A percentile compares a stretch with the other conserved stretches of the same genome.
Conservation (phyloP, 2,329 filamentous ascomycete species). For the Arthrobotrys pseudoclavata region DNA sequence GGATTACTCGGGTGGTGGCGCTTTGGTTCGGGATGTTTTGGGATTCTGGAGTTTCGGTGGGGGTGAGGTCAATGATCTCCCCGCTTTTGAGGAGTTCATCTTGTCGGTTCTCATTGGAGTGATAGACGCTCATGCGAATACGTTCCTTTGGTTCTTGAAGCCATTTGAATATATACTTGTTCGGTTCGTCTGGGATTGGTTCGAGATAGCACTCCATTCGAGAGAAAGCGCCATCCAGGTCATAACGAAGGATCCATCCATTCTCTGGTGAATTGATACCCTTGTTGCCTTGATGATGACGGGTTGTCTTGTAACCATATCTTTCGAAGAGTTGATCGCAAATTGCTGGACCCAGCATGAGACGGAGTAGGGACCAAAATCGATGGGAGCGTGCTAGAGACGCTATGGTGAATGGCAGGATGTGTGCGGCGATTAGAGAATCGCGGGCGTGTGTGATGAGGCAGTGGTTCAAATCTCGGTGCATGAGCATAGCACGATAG, state of each 20-base stretch:
- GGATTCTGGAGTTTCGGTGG: constrained; percentile 30
- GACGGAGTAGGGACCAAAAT: constrained; percentile 50
- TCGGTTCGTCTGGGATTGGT: constrained; percentile 44
- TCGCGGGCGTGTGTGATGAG: constrained; percentile 47
- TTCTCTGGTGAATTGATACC: constrained; percentile 56
- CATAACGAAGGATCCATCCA: constrained; percentile 52
- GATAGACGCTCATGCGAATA: constrained; percentile 28
- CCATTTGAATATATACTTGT: constrained; percentile 56
- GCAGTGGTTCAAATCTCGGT: constrained; percentile 51
- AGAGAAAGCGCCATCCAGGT: constrained; percentile 47
- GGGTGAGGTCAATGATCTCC: constrained; percentile 49
- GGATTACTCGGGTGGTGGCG: constrained; percentile 1
- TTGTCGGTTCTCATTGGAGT: constrained; percentile 33
- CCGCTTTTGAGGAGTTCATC: constrained; percentile 40
- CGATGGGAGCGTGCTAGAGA: constrained; percentile 40
- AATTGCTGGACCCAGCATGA: constrained; percentile 49
- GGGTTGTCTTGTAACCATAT: constrained; percentile 51
- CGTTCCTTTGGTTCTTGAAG: constrained; percentile 46
- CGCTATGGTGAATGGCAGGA: constrained; percentile 54
- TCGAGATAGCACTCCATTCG: constrained; percentile 56
- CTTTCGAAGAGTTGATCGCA: constrained; percentile 45
- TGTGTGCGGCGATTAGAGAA: constrained; percentile 52
- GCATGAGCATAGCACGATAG: constrained; percentile 47
- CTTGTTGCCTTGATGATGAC: constrained; percentile 44
- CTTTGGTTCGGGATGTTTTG: constrained; percentile 26